Conservation (phyloP, 2,329 filamentous ascomycete species). For the Pseudocercospora musae region DNA sequence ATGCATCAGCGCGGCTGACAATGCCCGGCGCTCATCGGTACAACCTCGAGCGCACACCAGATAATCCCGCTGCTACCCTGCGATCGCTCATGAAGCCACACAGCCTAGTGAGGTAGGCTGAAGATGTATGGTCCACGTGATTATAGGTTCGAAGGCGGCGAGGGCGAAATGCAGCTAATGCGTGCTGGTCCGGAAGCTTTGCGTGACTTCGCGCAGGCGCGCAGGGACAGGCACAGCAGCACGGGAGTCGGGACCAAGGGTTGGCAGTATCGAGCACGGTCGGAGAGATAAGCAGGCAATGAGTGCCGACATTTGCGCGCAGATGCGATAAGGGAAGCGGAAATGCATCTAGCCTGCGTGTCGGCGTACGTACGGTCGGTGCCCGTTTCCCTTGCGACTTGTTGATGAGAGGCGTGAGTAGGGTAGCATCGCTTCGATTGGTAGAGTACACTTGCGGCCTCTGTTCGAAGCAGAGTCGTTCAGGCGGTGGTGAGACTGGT, state of each 20-base stretch:
- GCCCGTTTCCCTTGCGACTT: neutral
- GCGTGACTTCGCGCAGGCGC: neutral
- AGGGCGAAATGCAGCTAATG: neutral
- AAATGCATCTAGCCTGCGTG: neutral
- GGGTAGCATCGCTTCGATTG: neutral
- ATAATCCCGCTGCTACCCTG: slow-evolving; percentile 7
- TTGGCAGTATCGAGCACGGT: neutral
- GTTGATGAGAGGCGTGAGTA: neutral
- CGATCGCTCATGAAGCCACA: neutral
- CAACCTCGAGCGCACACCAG: neutral
- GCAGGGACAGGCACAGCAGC: neutral
- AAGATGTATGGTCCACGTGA: neutral
- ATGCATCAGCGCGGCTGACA: neutral
- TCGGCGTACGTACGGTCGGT: neutral
- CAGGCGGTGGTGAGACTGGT: neutral
- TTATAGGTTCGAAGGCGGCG: neutral
- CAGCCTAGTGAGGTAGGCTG: neutral
- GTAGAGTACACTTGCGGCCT: neutral
- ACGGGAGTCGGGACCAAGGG: too few species aligned
- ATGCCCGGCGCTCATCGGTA: neutral
- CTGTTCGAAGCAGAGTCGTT: neutral
- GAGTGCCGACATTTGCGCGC: neutral
- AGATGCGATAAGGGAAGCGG: neutral
- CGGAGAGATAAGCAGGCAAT: neutral
- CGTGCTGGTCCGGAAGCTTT: neutral